Evolutionary conservation across 176 grass and related monocot species (phyloP).

Genomic region (Themeda triandra): DNA sequence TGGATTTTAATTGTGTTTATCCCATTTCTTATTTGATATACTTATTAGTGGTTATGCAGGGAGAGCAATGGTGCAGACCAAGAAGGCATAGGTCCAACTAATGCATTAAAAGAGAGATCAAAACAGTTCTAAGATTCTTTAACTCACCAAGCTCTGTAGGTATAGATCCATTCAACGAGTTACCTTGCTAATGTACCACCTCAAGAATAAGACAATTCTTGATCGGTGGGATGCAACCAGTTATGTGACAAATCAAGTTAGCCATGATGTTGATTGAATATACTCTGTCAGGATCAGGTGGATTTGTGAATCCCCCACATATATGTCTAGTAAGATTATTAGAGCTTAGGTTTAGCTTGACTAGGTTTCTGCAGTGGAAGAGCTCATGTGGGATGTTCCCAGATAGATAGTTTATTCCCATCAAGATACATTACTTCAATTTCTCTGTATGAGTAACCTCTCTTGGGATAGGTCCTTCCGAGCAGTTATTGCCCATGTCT

Average conservation of each 20-base stretch:
- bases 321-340: not conserved
- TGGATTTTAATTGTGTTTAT: no score
- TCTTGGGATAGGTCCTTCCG: slow-evolving; percentile 56
- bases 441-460: slow-evolving; percentile 47
- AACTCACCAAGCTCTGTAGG: slow-evolving; percentile 64
- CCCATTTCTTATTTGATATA: no score
- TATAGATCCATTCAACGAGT: slow-evolving; percentile 53
- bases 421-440: slow-evolving; percentile 51
- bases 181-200: slow-evolving; percentile 56
- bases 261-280: slow-evolving; percentile 42
- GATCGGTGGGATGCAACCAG: slow-evolving; percentile 53
- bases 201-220: slow-evolving; percentile 50
- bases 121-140: slow-evolving; percentile 41
- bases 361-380: no score
- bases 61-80: slow-evolving; percentile 22
- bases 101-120: slow-evolving; percentile 63
- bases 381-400: no score
- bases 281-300: slow-evolving; percentile 44
- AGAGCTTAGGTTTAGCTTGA: no score
- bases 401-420: slow-evolving; percentile 43
- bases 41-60: not conserved
- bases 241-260: slow-evolving; percentile 50
- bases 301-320: slow-evolving; percentile 44
- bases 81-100: slow-evolving; percentile 43
- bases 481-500: slow-evolving; percentile 54